Percentiles rank a stretch among this genome's conserved stretches.
Conservation (phyloP, 768 basidiomycete species). For the Tulasnella sp. region DNA sequence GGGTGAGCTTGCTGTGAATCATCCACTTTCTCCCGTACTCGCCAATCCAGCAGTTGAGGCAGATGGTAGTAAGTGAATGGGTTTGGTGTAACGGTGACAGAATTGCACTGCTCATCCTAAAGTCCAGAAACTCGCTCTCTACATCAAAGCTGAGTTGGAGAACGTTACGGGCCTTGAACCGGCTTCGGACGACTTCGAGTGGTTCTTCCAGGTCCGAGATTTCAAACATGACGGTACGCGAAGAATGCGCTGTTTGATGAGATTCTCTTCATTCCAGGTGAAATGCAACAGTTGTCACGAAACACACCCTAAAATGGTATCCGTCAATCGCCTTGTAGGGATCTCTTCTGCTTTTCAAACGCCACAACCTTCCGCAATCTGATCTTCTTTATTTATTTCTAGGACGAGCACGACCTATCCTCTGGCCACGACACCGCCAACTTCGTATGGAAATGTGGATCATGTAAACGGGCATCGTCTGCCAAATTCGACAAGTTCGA, state of each 20-base stretch:
- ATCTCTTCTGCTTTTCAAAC: not conserved
- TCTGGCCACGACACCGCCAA: slow-evolving; percentile 56
- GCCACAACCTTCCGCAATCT: not conserved
- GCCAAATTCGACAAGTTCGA: slow-evolving; percentile 58
- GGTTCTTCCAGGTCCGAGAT: slow-evolving; percentile 56
- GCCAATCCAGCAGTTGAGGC: too few relatives aligned
- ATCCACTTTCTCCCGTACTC: too few relatives aligned
- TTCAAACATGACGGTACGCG: not conserved
- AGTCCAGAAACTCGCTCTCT: slow-evolving; percentile 17
- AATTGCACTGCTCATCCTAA: too few relatives aligned
- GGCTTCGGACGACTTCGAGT: slow-evolving; percentile 59
- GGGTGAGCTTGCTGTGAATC: too few relatives aligned
- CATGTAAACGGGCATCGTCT: slow-evolving; percentile 67
- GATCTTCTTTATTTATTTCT: not conserved
- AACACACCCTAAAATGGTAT: slow-evolving; percentile 57
- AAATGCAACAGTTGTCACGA: slow-evolving; percentile 74
- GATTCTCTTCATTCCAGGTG: slow-evolving; percentile 36
- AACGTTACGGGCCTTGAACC: slow-evolving; percentile 64
- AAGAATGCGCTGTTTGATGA: not conserved
- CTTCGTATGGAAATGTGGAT: slow-evolving; percentile 62
- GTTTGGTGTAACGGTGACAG: too few relatives aligned
- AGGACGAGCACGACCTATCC: slow-evolving; percentile 61
- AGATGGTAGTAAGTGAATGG: slow-evolving; percentile 1
- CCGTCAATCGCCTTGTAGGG: slow-evolving; percentile 57
- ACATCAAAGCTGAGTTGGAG: slow-evolving; percentile 54